phyloP scores from a whole-genome alignment of 495 filamentous ascomycete genomes.

The Penicillium egyptiacum region DNA sequence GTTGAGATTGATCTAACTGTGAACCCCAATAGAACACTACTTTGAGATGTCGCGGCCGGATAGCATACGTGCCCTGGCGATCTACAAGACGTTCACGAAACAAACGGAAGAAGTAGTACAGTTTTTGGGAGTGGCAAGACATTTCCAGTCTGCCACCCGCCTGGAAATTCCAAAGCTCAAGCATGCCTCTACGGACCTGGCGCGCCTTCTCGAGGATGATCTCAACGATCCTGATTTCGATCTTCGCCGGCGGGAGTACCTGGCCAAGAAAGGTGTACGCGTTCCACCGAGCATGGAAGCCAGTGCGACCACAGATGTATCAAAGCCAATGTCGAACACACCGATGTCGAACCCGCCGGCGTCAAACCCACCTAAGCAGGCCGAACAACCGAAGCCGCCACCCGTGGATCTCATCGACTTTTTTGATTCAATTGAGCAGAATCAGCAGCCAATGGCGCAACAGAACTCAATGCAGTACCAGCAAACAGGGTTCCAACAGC shows the following conservation, averaged over 20 bases:
- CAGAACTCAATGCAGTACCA: conserved; percentile 47
- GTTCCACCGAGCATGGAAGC: conserved; percentile 42
- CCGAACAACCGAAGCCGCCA: conserved; percentile 50
- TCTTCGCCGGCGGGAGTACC: conserved; percentile 85
- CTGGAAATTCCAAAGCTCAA: conserved; percentile 96
- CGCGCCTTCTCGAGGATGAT: conserved; percentile 89
- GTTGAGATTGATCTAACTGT: conserved; percentile 19
- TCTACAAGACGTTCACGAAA: conserved; percentile 89
- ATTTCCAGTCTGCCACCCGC: conserved; percentile 86
- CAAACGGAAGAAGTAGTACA: conserved; percentile 92
- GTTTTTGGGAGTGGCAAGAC: conserved; percentile 81
- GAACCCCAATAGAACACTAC: conserved; percentile 70
- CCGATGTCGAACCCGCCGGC: conserved; percentile 22
- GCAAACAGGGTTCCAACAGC: conserved; percentile 49
- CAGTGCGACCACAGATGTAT: conserved; percentile 36
- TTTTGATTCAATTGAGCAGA: conserved; percentile 95
- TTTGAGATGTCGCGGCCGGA: conserved; percentile 97
- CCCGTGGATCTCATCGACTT: conserved; percentile 93
- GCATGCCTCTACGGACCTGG: conserved; percentile 90
- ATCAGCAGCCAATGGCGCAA: conserved; percentile 67
- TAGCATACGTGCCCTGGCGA: conserved; percentile 85
- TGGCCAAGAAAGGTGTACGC: conserved; percentile 73
- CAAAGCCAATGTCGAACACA: conserved; percentile 22
- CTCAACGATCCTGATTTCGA: conserved; percentile 96
- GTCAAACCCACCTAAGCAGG: conserved; percentile 20